phyloP scores from a whole-genome alignment of 1,139 yeast species.

The Debaryomyces sp. region DNA sequence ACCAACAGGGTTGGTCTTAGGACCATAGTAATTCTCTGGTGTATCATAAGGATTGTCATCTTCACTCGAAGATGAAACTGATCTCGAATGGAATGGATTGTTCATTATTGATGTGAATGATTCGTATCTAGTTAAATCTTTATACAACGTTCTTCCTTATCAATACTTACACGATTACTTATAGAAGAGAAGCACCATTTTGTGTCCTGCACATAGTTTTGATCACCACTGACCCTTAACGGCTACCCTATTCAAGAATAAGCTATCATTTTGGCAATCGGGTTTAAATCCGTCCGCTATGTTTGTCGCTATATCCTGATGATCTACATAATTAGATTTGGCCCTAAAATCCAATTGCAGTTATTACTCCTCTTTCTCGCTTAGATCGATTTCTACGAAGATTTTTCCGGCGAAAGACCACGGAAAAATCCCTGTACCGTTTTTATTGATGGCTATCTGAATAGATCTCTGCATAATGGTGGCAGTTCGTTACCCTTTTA shows the following conservation, averaged over 20 bases:
- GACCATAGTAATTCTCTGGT: conserved; percentile 75
- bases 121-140: not conserved
- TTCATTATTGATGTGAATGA: conserved; percentile 8
- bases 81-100: conserved; percentile 14
- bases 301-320: not conserved
- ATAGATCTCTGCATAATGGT: no score
- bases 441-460: no score
- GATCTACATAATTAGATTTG: not conserved
- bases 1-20: conserved; percentile 56
- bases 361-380: not conserved
- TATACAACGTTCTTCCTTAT: not conserved
- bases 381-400: not conserved
- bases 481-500: no score
- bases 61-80: conserved; percentile 37
- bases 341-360: not conserved
- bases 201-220: not conserved
- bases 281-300: not conserved
- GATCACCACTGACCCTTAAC: not conserved
- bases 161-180: not conserved
- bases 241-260: not conserved
- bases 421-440: no score
- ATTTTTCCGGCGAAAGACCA: not conserved
- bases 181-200: not conserved
- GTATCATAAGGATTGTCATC: conserved; percentile 65
- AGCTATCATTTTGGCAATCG: not conserved